These are phyloP conservation scores for Puccinia polysora DNA, from an alignment of 1,284 basidiomycete genomes.

Conservation along the genomic window DNA sequence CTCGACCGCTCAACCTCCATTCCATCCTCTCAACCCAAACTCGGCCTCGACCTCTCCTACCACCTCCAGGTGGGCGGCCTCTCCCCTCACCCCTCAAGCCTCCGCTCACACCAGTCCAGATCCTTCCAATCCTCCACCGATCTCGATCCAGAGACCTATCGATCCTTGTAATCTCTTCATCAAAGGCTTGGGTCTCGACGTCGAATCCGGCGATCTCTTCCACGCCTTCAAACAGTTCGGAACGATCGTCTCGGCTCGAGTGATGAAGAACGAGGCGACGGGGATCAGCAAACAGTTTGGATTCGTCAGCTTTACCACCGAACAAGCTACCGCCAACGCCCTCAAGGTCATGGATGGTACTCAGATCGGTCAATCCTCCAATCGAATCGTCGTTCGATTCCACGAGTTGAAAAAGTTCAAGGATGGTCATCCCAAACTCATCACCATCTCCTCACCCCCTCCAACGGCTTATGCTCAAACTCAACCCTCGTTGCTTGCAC, in stretches of 20 bases:
- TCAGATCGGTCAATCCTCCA: slow-evolving; percentile 60
- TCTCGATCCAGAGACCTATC: slow-evolving; percentile 74
- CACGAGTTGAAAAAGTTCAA: slow-evolving; percentile 84
- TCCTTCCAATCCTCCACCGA: slow-evolving; percentile 65
- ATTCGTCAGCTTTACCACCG: slow-evolving; percentile 70
- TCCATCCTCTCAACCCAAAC: slow-evolving; percentile 59
- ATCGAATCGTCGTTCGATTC: slow-evolving; percentile 74
- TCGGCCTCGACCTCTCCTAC: slow-evolving; percentile 55
- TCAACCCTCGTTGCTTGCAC: slow-evolving; percentile 1
- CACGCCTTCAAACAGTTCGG: slow-evolving; percentile 61
- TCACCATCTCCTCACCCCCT: not conserved
- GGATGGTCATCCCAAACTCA: slow-evolving; percentile 56
- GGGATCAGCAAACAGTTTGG: slow-evolving; percentile 85
- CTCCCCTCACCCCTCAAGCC: slow-evolving; percentile 68
- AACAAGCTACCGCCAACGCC: slow-evolving; percentile 62
- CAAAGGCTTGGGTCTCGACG: slow-evolving; percentile 75
- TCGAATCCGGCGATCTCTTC: slow-evolving; percentile 75
- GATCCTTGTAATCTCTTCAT: slow-evolving; percentile 81
- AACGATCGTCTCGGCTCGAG: slow-evolving; percentile 65
- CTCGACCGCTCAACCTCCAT: slow-evolving; percentile 45
- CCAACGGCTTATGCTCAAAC: not conserved
- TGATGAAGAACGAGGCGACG: slow-evolving; percentile 75
- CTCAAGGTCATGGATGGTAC: slow-evolving; percentile 73
- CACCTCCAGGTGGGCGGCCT: slow-evolving; percentile 56
- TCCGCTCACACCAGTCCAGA: slow-evolving; percentile 64